These are phyloP conservation scores for Backusella macrospora DNA, from an alignment of 192 early-diverging fungal genomes.

Conservation along the genomic window DNA sequence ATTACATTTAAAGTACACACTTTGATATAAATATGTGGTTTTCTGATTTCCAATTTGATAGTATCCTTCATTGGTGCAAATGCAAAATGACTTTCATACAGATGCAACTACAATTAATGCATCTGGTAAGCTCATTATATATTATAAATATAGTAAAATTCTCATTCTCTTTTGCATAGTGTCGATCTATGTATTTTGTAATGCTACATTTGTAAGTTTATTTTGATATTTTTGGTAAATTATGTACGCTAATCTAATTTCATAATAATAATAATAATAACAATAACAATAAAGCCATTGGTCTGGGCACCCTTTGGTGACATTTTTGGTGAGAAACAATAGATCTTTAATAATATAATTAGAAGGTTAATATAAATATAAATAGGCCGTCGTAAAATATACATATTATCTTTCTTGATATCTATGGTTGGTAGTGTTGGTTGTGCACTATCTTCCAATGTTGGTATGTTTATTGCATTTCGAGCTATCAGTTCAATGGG, in stretches of 20 bases:
- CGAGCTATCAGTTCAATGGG: constrained; percentile 37
- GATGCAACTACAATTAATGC: constrained; percentile 33
- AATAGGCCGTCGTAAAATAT: constrained; percentile 34
- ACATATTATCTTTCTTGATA: constrained; percentile 33
- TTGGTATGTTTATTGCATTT: constrained; percentile 32
- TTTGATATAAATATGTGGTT: background rate
- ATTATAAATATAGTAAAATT: background rate
- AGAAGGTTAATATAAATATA: background rate
- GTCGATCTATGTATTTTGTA: constrained; percentile 33
- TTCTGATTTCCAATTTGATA: background rate
- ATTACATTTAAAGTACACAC: background rate
- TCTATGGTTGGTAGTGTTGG: constrained; percentile 28
- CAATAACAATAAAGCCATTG: constrained; percentile 21
- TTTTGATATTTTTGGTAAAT: background rate
- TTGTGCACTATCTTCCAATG: constrained; percentile 35
- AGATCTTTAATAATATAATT: background rate
- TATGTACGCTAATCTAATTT: background rate
- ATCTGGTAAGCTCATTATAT: constrained; percentile 27
- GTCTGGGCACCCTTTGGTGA: constrained; percentile 37
- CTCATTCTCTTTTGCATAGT: constrained; percentile 11
- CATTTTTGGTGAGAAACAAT: constrained; percentile 15
- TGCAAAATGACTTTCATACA: constrained; percentile 32
- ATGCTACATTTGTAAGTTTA: constrained; percentile 32
- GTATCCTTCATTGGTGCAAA: constrained; percentile 34
- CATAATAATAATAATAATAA: background rate